Evolutionary conservation across 345 rosid genomes (phyloP).

Genomic region (Erucastrum elatum): DNA sequence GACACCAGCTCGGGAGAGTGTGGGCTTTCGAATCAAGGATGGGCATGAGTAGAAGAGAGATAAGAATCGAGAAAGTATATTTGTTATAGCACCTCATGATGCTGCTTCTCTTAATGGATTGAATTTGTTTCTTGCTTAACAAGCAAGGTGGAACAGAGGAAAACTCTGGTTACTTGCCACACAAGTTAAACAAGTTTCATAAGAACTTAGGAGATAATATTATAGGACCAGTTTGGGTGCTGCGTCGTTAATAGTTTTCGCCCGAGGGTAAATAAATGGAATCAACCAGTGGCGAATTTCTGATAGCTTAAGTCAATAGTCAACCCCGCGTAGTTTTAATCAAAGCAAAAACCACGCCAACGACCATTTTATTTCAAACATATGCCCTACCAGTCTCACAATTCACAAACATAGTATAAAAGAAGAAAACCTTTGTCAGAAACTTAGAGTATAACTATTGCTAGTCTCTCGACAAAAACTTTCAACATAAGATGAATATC

Average conservation of each 20-base stretch:
- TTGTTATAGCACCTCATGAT: neutral
- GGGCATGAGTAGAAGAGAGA: neutral
- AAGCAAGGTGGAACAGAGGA: neutral
- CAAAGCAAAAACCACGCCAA: neutral
- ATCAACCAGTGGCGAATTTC: neutral
- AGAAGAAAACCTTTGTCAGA: neutral
- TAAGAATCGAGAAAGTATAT: neutral
- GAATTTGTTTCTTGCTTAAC: neutral
- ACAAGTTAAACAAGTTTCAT: neutral
- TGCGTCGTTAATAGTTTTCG: neutral
- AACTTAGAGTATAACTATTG: no score
- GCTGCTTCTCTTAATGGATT: neutral
- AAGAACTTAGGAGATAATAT: neutral
- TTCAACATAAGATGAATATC: no score
- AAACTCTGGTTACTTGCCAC: neutral
- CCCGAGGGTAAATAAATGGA: neutral
- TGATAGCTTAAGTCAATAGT: neutral
- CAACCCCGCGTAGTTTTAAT: neutral
- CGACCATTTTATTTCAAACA: neutral
- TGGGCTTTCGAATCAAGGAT: neutral
- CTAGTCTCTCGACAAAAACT: no score
- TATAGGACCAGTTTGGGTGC: neutral
- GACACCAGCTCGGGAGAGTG: constrained; percentile 17
- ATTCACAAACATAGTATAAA: neutral
- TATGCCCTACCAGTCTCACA: neutral